Evolutionary conservation across 257 asterid genomes (phyloP), one percentile per base, ranked within the genome.

Genomic region (Plectranthus barbatus): DNA sequence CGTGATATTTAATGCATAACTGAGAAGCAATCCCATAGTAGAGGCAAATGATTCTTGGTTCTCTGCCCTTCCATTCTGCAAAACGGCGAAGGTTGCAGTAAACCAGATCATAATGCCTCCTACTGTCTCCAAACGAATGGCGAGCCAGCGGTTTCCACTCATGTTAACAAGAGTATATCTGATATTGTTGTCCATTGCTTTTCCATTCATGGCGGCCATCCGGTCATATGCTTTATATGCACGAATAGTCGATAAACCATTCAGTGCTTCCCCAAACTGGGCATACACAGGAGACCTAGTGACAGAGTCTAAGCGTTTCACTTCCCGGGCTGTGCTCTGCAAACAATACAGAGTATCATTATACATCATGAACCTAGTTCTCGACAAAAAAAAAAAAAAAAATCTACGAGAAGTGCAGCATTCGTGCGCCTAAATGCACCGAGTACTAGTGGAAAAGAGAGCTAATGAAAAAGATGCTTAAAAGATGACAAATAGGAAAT

Each of bases 101-200:
- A 92, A 76, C 99, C 99, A 92, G 31, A 92, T 92, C 99, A 92
- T 92, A 39, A 92, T 11, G 52, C 99, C 99, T 41, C 99, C 99
- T 23, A 92, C 79, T n/a, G 96, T 86, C 75, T 92, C 99, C 21
- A 92, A 72, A 47, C 99, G 95, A 56, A 92, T 85, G 34, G 76
- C 94, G 37, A 92, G 97, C 99, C 99, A 92, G 47, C 99, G 96
- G 72, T 92, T 92, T 21, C 95, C 95, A 34, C 97, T 82, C 81
- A 89, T 86, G 81, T 26, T 89, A 45, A 85, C 97, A 13, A 92
- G 99, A 44, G 96, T 84, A 78, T 83, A 92, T 66, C 99, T 76
- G 69, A 84, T 70, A 53, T 86, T 92, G 72, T 86, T 81, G 78
- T 92, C 99, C 97, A 92, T 86, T 1, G 99, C 83, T 23, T 79